A percentile compares a stretch with the other conserved stretches of the same genome.
phyloP scores from a whole-genome alignment of 2,329 filamentous ascomycete species.

The Colletotrichum sp. region DNA sequence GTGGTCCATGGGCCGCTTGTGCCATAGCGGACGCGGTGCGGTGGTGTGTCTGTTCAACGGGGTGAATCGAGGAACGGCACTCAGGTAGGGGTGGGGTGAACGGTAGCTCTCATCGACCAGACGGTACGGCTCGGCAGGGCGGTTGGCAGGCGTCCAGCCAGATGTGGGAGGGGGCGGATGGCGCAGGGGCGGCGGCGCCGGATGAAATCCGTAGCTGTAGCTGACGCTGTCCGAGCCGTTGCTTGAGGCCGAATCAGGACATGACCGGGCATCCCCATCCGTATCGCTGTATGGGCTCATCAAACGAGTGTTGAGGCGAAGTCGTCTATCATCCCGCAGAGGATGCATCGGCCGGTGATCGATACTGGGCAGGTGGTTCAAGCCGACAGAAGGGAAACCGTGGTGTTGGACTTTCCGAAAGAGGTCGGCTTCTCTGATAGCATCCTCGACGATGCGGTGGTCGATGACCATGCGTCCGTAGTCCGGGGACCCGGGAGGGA shows the following conservation, averaged over 20 bases:
- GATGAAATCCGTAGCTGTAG: slow-evolving; percentile 11
- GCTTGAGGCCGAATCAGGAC: slow-evolving; percentile 25
- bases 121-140: not conserved
- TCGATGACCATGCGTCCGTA: slow-evolving; percentile 74
- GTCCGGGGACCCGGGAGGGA: slow-evolving; percentile 64
- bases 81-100: slow-evolving; percentile 45
- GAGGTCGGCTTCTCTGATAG: slow-evolving; percentile 54
- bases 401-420: slow-evolving; percentile 41
- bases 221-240: slow-evolving; percentile 10
- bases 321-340: slow-evolving; percentile 28
- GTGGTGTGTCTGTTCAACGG: slow-evolving; percentile 9
- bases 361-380: not conserved
- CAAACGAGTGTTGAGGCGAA: slow-evolving; percentile 24
- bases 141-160: slow-evolving; percentile 34
- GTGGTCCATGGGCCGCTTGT: slow-evolving; percentile 33
- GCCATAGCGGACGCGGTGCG: slow-evolving; percentile 13
- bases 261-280: slow-evolving; percentile 39
- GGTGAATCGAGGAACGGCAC: slow-evolving; percentile 46
- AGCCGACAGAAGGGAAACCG: not conserved
- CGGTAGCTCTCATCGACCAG: slow-evolving; percentile 20
- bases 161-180: slow-evolving; percentile 17
- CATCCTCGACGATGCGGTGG: slow-evolving; percentile 55
- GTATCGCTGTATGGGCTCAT: slow-evolving; percentile 46
- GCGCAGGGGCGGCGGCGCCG: not conserved
- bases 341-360: slow-evolving; percentile 12